These are phyloP conservation scores for Thielaviopsis euricoi DNA, from an alignment of 2,329 filamentous ascomycete genomes.

Conservation along the genomic window DNA sequence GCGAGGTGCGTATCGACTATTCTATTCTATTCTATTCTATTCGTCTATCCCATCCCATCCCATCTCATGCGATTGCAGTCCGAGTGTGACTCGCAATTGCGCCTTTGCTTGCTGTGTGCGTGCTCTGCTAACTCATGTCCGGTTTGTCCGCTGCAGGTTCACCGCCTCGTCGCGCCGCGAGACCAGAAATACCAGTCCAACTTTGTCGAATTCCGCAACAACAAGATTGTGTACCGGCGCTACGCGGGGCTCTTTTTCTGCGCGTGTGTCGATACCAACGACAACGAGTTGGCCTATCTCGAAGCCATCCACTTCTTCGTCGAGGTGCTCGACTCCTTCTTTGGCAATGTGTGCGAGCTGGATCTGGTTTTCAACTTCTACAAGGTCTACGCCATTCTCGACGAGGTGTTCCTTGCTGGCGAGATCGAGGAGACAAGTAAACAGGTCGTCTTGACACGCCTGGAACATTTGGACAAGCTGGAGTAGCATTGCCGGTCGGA, in stretches of 20 bases:
- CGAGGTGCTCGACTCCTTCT: slow-evolving; percentile 95
- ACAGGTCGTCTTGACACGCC: slow-evolving; percentile 81
- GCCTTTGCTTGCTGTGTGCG: too few species aligned
- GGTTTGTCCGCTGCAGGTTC: slow-evolving; percentile 41
- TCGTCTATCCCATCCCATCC: too few species aligned
- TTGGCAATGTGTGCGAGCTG: slow-evolving; percentile 96
- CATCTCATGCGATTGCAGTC: too few species aligned
- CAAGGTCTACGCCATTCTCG: slow-evolving; percentile 92
- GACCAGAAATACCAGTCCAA: slow-evolving; percentile 99
- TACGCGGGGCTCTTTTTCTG: slow-evolving; percentile 99
- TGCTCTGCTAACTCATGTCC: neutral
- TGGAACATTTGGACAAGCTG: slow-evolving; percentile 93
- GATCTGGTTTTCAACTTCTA: slow-evolving; percentile 75
- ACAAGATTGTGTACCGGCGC: slow-evolving; percentile 92
- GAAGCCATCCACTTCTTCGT: slow-evolving; percentile 99
- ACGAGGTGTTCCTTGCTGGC: slow-evolving; percentile 93
- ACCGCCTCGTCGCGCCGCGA: slow-evolving; percentile 90
- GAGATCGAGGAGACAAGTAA: slow-evolving; percentile 99
- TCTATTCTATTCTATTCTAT: too few species aligned
- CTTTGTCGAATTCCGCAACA: slow-evolving; percentile 90
- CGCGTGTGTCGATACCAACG: slow-evolving; percentile 95
- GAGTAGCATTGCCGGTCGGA: slow-evolving; percentile 49
- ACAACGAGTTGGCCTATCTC: slow-evolving; percentile 92
- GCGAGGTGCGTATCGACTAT: slow-evolving; percentile 52
- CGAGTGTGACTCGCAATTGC: too few species aligned